A percentile compares a stretch with the other conserved stretches of the same genome.
Evolutionary conservation across 352 stramenopile genomes (phyloP).

Genomic region (Globisporangium yorkense): DNA sequence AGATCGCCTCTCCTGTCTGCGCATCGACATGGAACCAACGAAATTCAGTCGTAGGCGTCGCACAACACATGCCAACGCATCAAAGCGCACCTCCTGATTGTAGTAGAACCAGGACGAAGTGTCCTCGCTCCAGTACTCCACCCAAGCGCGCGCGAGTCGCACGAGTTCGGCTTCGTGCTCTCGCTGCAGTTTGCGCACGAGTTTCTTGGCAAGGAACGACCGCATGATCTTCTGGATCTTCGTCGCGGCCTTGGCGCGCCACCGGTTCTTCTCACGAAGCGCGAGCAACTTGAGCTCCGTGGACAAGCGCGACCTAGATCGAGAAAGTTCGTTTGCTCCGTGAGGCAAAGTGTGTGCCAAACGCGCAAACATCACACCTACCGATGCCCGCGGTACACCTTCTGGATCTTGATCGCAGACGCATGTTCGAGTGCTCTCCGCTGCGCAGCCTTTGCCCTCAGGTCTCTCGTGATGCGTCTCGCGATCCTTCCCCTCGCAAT

Average conservation of each 20-base stretch:
- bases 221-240: conserved; percentile 63
- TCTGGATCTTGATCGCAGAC: conserved; percentile 54
- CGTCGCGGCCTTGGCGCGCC: conserved; percentile 43
- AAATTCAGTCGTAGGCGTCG: background rate
- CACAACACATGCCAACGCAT: background rate
- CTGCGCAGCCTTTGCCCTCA: conserved; percentile 27
- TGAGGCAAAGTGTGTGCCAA: background rate
- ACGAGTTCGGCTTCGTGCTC: conserved; percentile 35
- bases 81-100: conserved; percentile 36
- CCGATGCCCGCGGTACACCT: conserved; percentile 66
- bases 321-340: background rate
- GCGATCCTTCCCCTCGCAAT: conserved; percentile 35
- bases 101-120: conserved; percentile 74
- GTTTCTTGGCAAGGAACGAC: conserved; percentile 33
- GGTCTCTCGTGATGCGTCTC: conserved; percentile 20
- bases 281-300: conserved; percentile 66
- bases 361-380: conserved; percentile 5
- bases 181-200: conserved; percentile 25
- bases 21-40: background rate
- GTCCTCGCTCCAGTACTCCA: conserved; percentile 80
- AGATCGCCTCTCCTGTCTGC: conserved; percentile 63
- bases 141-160: conserved; percentile 41
- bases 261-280: conserved; percentile 49
- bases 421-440: conserved; percentile 27
- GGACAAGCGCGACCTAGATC: conserved; percentile 36